Percentiles rank a stretch among this genome's conserved stretches.
phyloP scores from a whole-genome alignment of 1,284 basidiomycete species.

The Microbotryum saponariae region DNA sequence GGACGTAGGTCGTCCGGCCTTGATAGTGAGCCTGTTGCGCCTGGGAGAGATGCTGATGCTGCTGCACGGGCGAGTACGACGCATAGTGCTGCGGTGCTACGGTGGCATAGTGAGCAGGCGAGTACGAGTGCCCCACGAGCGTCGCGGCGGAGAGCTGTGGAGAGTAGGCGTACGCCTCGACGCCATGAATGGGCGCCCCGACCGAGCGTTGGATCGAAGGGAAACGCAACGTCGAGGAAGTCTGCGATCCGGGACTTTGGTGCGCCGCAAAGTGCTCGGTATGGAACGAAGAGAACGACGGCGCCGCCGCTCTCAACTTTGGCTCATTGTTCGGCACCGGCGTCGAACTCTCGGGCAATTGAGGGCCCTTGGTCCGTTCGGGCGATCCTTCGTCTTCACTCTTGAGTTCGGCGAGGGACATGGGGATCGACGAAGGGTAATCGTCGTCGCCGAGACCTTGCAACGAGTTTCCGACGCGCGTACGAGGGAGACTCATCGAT shows the following conservation, averaged over 20 bases:
- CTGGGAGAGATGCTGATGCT: constrained; percentile 1
- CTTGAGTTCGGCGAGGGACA: constrained; percentile 30
- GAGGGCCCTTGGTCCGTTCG: constrained; percentile 11
- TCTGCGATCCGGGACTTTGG: not conserved
- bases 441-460: constrained; percentile 28
- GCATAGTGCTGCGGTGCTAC: not conserved
- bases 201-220: not conserved
- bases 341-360: not conserved
- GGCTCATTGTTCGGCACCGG: constrained; percentile 20
- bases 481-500: constrained; percentile 11
- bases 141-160: constrained; percentile 2
- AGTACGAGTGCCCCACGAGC: constrained; percentile 10
- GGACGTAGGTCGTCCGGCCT: constrained; percentile 7
- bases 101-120: constrained; percentile 4
- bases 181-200: constrained; percentile 2
- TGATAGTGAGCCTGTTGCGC: not conserved
- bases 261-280: constrained; percentile 21
- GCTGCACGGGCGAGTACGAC: constrained; percentile 3
- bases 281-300: constrained; percentile 28
- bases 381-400: constrained; percentile 25
- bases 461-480: constrained; percentile 26
- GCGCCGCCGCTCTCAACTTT: constrained; percentile 22
- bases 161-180: constrained; percentile 16
- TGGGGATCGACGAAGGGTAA: constrained; percentile 24
- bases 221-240: not conserved